A percentile compares a stretch with the other conserved stretches of the same genome.
phyloP scores from a whole-genome alignment of 208 protist species.

The Perkinsela sp. region DNA sequence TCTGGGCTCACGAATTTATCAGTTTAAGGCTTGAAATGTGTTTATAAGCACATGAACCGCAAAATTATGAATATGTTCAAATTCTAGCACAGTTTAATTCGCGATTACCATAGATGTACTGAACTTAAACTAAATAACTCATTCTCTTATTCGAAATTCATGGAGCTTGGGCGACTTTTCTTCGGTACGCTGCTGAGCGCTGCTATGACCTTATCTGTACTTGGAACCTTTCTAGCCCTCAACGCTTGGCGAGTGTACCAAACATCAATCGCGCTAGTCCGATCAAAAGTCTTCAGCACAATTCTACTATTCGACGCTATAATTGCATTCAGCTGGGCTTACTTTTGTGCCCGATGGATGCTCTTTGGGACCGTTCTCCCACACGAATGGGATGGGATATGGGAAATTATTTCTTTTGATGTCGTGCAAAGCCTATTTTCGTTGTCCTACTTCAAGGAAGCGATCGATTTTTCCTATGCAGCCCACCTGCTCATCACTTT shows the following conservation, averaged over 20 bases:
- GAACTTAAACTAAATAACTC: too few relatives aligned
- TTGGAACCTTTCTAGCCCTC: too few relatives aligned
- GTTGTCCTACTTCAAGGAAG: neutral
- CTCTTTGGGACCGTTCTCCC: neutral
- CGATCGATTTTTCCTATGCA: neutral
- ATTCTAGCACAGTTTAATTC: too few relatives aligned
- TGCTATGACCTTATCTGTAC: too few relatives aligned
- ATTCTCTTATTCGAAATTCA: too few relatives aligned
- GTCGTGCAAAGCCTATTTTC: neutral
- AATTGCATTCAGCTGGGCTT: neutral
- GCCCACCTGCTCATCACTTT: neutral
- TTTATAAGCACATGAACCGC: too few relatives aligned
- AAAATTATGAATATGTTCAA: too few relatives aligned
- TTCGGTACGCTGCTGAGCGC: too few relatives aligned
- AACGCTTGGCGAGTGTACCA: neutral
- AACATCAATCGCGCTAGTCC: neutral
- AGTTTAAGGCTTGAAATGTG: too few relatives aligned
- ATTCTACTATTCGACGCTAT: neutral
- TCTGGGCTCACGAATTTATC: too few relatives aligned
- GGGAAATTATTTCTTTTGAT: neutral
- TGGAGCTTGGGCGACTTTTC: too few relatives aligned
- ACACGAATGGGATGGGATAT: neutral
- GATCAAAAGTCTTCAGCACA: neutral
- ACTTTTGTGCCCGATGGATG: neutral
- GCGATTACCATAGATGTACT: too few relatives aligned